phyloP scores from a whole-genome alignment of 2,329 filamentous ascomycete species.

The Colletotrichum lini region DNA sequence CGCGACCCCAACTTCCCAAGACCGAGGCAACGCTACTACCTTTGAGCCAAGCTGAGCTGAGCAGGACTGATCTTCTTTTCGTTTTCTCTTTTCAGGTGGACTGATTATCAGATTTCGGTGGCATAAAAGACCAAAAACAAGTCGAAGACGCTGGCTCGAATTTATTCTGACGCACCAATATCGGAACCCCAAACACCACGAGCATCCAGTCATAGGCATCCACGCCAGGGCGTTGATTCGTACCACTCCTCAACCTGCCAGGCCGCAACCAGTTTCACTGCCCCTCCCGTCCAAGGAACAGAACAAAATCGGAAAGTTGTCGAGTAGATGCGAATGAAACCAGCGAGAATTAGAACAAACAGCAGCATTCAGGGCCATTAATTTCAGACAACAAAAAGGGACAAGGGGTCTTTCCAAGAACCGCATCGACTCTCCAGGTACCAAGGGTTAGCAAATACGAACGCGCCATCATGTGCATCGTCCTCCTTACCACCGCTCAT shows the following conservation, averaged over 20 bases:
- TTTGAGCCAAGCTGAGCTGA: conserved; percentile 15
- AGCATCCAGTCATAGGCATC: conserved; percentile 21
- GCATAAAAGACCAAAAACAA: conserved; percentile 7
- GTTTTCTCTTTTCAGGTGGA: conserved; percentile 16
- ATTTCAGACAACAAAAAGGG: background rate
- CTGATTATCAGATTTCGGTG: conserved; percentile 19
- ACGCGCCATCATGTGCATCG: conserved; percentile 79
- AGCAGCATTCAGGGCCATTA: background rate
- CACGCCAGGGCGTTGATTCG: conserved; percentile 22
- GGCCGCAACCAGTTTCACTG: conserved; percentile 6
- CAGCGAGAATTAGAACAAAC: background rate
- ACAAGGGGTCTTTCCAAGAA: background rate
- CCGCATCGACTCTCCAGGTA: background rate
- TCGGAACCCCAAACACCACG: background rate
- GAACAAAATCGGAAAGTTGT: background rate
- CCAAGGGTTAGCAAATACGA: background rate
- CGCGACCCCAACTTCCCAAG: conserved; percentile 14
- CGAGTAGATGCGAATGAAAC: background rate
- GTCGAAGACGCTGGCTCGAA: background rate
- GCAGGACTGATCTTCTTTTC: conserved; percentile 7
- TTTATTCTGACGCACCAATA: conserved; percentile 2
- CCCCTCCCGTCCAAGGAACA: background rate
- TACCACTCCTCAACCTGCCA: background rate
- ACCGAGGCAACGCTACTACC: conserved; percentile 15
- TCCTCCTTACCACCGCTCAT: conserved; percentile 81